Evolutionary conservation across 2,329 filamentous ascomycete species (phyloP), one percentile per base, ranked within the genome.

Genomic region (Neofusicoccum laricinum): DNA sequence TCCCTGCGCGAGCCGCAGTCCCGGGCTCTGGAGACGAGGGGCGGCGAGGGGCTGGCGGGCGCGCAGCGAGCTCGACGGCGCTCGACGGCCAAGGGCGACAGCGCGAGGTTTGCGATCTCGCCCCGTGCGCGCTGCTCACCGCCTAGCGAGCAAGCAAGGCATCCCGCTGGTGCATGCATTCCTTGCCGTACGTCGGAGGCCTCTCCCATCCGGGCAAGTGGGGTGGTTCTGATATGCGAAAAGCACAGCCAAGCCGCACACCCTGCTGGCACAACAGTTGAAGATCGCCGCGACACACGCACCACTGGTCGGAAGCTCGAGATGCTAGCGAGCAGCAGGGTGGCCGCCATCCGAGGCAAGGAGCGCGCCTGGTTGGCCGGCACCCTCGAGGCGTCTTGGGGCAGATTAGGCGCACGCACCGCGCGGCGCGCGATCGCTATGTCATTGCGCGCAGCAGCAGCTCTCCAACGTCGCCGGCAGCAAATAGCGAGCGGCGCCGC

Each of bases 281-380:
- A 59, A 59, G 55, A 59, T 59, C 55, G 55, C 41, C 30, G 55
- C 17, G 11, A 50, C 36, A 57, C 53, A 58, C 53, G 38, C 53
- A 58, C 55, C 32, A 57, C 51, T 57, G 41, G 40, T 11, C 41
- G 41, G 55, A 40, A 59, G 55, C 40, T 46, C 25, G 32, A 36
- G 49, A 36, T 38, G 32, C 49, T 51, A 51, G 49, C 21, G 49
- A 51, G 55, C 41, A 34, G n/a, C 41, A 34, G n/a, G 55, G 30
- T 59, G 55, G 55, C 25, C 55, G n/a, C 40, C 55, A 59, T 46
- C 55, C 55, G 55, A 59, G n/a, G 51, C 40, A 45, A 59, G 55
- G 40, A 59, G 55, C 55, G 55, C 55, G n/a, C 40, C 25, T 59
- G 55, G 55, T 59, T 59, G 55, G 55, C 41, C 55, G 15, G 40